Base-by-base conservation (phyloP, 1,139 yeast genomes). In the Candida frijolesensis region DNA sequence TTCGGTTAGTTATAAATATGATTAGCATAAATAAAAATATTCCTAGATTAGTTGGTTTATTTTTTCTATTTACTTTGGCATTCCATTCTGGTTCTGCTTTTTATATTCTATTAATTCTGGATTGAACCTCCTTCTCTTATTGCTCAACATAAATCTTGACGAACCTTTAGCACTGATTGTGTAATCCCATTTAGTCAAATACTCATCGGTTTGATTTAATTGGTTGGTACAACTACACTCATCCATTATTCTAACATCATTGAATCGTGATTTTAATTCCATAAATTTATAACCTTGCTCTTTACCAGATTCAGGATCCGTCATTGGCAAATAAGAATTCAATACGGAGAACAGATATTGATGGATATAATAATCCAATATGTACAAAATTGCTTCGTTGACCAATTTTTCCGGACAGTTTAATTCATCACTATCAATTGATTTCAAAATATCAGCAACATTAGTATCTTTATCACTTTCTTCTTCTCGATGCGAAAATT, bases 351-450 rank as follows among this genome's bases (percentile, higher is more conserved):
- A 67, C 54, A 67, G 67, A 68, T 70, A 73, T 56, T 76, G 78
- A 54, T 83, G 85, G 52, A 83, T 79, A 57, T 82, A 84, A 57
- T 81, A 80, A 57, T 85, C 87, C 50, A 87, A 70, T 8, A 87
- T 69, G 54, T 84, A 87, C 33, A 82, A 68, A 41, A 85, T 74
- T 1, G 85, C 84, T 56, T 83, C 87, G 55, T 79, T 82, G 2
- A 85, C 86, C 38, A 82, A 71, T 12, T 69, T 61, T 53, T 77
- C 79, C 6, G 83, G 82, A 50, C 82, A 77, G 44, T 74, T 67
- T 60, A 74, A 81, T 9, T 68, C 67, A 54, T 65, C 67, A 49
- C 71, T 64, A 52, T 74, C 78, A 39, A 75, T 64, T 27, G 60
- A 60, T 35, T 70, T 74, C 47, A 71, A 60, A 7, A 67, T 64